Evolutionary conservation across 2,329 filamentous ascomycete species (phyloP).

Genomic region (Cryphonectria japonica): DNA sequence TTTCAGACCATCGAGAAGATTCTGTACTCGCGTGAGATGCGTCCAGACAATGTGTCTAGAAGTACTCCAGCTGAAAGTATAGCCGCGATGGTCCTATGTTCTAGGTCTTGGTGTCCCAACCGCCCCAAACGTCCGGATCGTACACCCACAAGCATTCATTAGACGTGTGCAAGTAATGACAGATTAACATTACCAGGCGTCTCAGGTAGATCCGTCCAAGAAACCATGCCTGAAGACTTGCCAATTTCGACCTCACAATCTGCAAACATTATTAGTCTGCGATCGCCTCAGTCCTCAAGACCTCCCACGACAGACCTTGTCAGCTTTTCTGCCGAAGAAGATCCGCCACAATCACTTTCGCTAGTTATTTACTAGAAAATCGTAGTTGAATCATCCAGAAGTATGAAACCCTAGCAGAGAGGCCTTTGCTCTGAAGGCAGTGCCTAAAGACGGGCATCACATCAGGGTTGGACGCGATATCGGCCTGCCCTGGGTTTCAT

Average conservation of each 20-base stretch:
- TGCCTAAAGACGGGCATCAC: too few relatives aligned
- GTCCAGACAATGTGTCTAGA: neutral
- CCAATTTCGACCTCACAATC: too few relatives aligned
- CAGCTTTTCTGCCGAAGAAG: too few relatives aligned
- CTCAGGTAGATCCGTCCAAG: neutral
- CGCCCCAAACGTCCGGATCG: neutral
- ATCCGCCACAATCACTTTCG: too few relatives aligned
- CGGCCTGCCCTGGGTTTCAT: neutral
- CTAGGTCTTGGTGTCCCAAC: neutral
- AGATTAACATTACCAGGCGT: neutral
- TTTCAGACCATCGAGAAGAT: neutral
- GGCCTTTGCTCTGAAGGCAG: too few relatives aligned
- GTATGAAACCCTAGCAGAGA: too few relatives aligned
- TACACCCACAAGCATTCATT: neutral
- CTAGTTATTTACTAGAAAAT: too few relatives aligned
- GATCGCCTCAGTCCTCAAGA: too few relatives aligned
- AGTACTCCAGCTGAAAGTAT: neutral
- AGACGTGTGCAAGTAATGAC: neutral
- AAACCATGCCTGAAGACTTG: too few relatives aligned
- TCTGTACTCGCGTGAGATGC: neutral
- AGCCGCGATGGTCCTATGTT: neutral
- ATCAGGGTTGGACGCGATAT: neutral
- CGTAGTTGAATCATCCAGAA: too few relatives aligned
- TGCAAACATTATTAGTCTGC: too few relatives aligned
- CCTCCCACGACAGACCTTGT: too few relatives aligned